A percentile compares a stretch with the other conserved stretches of the same genome.
Conservation (phyloP, 345 rosid genomes). For the Conringia planisiliqua region DNA sequence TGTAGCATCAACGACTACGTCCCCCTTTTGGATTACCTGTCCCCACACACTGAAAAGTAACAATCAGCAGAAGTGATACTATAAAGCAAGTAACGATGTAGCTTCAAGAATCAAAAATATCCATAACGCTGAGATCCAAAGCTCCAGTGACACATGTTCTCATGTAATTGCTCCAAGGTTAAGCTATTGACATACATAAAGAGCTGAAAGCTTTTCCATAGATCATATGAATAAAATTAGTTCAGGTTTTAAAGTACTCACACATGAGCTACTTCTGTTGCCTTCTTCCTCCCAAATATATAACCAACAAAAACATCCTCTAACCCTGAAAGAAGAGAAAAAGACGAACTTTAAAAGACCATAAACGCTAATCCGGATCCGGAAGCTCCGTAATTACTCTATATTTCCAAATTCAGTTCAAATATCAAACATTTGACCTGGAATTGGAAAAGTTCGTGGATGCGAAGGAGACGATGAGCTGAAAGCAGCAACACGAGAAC, state of each 20-base stretch:
- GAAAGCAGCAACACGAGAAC: slow-evolving; percentile 22
- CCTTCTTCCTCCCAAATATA: slow-evolving; percentile 72
- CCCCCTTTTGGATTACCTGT: slow-evolving; percentile 65
- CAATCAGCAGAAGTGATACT: background rate
- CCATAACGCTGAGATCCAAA: background rate
- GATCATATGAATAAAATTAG: background rate
- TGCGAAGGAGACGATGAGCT: slow-evolving; percentile 22
- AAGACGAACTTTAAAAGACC: background rate
- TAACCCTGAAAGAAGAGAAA: slow-evolving; percentile 45
- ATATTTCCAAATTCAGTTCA: background rate
- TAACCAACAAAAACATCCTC: slow-evolving; percentile 70
- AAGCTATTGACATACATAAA: background rate
- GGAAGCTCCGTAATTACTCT: background rate
- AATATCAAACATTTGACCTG: slow-evolving; percentile 33
- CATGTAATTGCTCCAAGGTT: background rate
- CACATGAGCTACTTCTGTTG: slow-evolving; percentile 95
- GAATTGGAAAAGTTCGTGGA: slow-evolving; percentile 35
- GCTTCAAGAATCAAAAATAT: background rate
- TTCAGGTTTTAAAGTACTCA: slow-evolving; percentile 37
- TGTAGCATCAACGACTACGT: slow-evolving; percentile 75
- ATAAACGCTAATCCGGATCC: background rate
- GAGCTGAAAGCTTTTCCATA: background rate
- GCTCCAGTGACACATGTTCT: background rate
- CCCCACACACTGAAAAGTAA: slow-evolving; percentile 65
- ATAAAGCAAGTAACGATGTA: background rate